Evolutionary conservation across 140 eudicot species (phyloP).

Genomic region (Senecio squalidus): DNA sequence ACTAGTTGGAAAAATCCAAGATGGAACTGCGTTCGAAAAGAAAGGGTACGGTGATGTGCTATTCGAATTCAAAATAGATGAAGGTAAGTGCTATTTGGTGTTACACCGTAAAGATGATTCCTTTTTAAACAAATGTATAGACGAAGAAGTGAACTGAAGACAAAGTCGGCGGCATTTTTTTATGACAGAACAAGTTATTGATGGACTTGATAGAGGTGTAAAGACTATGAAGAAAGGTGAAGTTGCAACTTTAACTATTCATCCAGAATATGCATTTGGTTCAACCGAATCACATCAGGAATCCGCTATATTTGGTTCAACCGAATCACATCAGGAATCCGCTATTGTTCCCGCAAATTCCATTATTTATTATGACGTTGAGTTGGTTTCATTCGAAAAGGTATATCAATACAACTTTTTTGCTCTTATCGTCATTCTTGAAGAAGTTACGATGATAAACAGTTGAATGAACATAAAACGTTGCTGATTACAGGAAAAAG

Average conservation of each 20-base stretch:
- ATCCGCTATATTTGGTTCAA: constrained; percentile 13
- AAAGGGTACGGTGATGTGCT: constrained; percentile 54
- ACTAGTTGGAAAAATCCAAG: constrained; percentile 47
- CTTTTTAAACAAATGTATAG: background rate
- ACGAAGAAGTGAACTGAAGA: constrained; percentile 1
- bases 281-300: constrained; percentile 25
- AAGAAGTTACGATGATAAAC: background rate
- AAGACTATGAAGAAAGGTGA: constrained; percentile 77
- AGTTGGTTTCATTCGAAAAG: constrained; percentile 58
- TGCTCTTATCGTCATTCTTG: constrained; percentile 2
- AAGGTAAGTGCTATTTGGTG: constrained; percentile 36
- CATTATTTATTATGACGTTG: constrained; percentile 36
- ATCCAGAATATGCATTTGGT: constrained; percentile 35
- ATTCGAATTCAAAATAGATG: constrained; percentile 51
- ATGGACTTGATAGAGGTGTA: constrained; percentile 60
- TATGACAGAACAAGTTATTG: constrained; percentile 54
- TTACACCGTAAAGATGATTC: background rate
- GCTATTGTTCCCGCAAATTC: constrained; percentile 26
- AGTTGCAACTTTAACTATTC: constrained; percentile 45
- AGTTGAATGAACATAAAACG: background rate
- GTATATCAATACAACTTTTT: constrained; percentile 21
- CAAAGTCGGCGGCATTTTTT: background rate
- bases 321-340: constrained; percentile 25
- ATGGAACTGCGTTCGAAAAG: constrained; percentile 46
- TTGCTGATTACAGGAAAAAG: constrained; percentile 43